Evolutionary conservation across 2,329 filamentous ascomycete genomes (phyloP).

Genomic region (Fusarium euwallaceae): DNA sequence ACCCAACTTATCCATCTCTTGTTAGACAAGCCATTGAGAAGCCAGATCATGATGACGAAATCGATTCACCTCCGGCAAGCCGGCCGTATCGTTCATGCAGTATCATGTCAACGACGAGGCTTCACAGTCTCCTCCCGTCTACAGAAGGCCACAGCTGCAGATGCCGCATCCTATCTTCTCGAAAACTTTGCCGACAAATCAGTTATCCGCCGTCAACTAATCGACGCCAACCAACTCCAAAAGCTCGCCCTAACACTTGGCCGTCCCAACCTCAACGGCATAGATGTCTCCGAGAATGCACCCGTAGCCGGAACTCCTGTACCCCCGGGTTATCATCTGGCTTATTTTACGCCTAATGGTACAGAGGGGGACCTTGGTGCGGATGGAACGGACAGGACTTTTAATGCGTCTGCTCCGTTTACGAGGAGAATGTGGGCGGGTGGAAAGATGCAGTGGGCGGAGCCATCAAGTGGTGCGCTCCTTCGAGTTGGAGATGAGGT

Average conservation of each 20-base stretch:
- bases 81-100: slow-evolving; percentile 20
- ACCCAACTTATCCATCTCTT: too few species aligned
- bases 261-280: slow-evolving; percentile 57
- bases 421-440: slow-evolving; percentile 78
- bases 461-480: slow-evolving; percentile 5
- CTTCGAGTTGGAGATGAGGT: slow-evolving; percentile 68
- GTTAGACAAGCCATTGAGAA: too few species aligned
- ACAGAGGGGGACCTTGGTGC: slow-evolving; percentile 66
- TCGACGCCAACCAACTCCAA: slow-evolving; percentile 74
- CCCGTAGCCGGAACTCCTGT: slow-evolving; percentile 62
- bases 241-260: slow-evolving; percentile 71
- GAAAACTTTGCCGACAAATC: slow-evolving; percentile 48
- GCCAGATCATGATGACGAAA: not conserved
- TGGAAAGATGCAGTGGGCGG: slow-evolving; percentile 67
- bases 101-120: slow-evolving; percentile 23
- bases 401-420: slow-evolving; percentile 71
- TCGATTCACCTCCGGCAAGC: slow-evolving; percentile 11
- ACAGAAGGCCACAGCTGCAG: slow-evolving; percentile 39
- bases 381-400: slow-evolving; percentile 72
- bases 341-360: slow-evolving; percentile 72
- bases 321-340: slow-evolving; percentile 72
- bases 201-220: slow-evolving; percentile 57
- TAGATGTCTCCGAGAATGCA: slow-evolving; percentile 54
- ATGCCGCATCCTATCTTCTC: slow-evolving; percentile 51
- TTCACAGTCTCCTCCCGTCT: slow-evolving; percentile 22